phyloP scores from a whole-genome alignment of 1,284 basidiomycete genomes.

The Cryptococcus jaspeensis region DNA sequence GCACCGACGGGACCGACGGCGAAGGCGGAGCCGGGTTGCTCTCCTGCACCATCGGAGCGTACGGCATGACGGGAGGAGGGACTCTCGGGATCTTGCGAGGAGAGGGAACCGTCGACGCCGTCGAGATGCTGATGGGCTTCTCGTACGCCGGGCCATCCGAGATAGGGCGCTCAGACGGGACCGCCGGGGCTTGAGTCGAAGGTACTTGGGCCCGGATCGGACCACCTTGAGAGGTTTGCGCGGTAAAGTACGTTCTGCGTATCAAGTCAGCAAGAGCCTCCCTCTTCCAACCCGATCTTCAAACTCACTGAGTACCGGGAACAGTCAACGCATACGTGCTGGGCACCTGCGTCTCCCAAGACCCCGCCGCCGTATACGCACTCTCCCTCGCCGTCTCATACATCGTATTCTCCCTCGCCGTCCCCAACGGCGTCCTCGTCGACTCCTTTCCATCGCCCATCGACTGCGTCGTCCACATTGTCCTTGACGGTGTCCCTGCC shows the following conservation, averaged over 20 bases:
- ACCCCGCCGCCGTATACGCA: conserved; percentile 19
- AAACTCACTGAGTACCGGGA: conserved; percentile 16
- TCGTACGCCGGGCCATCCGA: too few relatives aligned
- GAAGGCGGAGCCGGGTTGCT: not conserved
- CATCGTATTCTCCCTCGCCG: conserved; percentile 21
- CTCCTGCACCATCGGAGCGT: not conserved
- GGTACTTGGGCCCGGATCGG: conserved; percentile 13
- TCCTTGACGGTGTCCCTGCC: conserved; percentile 1
- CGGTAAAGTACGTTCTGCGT: conserved; percentile 21
- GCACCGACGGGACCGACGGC: conserved; percentile 13
- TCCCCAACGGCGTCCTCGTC: conserved; percentile 19
- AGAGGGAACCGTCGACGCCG: conserved; percentile 24
- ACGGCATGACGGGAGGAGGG: conserved; percentile 15
- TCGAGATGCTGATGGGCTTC: conserved; percentile 24
- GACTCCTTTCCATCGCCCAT: not conserved
- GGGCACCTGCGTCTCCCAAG: conserved; percentile 15
- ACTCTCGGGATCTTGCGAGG: conserved; percentile 25
- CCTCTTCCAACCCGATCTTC: too few relatives aligned
- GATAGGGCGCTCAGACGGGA: not conserved
- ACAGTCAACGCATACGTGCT: conserved; percentile 26
- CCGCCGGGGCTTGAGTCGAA: conserved; percentile 1
- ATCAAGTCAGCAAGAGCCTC: too few relatives aligned
- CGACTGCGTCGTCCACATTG: conserved; percentile 9
- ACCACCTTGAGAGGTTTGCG: conserved; percentile 12
- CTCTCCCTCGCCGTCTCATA: conserved; percentile 18